phyloP scores from a whole-genome alignment of 768 basidiomycete species.

The Panaeolus papilionaceus region DNA sequence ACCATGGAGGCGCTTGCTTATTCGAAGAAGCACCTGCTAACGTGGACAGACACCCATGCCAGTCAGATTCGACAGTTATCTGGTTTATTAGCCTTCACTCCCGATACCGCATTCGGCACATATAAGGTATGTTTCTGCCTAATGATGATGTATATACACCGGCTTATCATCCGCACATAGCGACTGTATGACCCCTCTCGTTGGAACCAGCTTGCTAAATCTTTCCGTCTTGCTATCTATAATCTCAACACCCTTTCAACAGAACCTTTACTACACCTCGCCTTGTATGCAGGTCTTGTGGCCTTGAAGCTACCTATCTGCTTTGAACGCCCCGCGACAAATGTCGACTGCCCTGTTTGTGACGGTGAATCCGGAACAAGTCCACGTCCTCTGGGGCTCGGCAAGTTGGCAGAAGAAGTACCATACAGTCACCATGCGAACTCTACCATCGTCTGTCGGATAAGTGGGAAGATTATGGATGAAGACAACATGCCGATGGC shows the following conservation, averaged over 20 bases:
- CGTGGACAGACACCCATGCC: slow-evolving; percentile 86
- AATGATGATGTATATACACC: slow-evolving; percentile 3
- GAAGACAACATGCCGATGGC: slow-evolving; percentile 93
- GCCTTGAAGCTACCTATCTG: slow-evolving; percentile 91
- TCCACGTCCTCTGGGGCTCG: slow-evolving; percentile 57
- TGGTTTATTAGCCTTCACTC: slow-evolving; percentile 75
- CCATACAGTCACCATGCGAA: slow-evolving; percentile 95
- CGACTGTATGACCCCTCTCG: slow-evolving; percentile 82
- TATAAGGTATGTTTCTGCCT: slow-evolving; percentile 68
- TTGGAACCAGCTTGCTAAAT: slow-evolving; percentile 76
- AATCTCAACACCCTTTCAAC: slow-evolving; percentile 87
- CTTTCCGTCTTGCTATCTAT: slow-evolving; percentile 89
- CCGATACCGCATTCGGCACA: slow-evolving; percentile 72
- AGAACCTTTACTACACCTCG: slow-evolving; percentile 85
- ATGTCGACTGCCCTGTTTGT: slow-evolving; percentile 93
- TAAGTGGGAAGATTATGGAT: slow-evolving; percentile 95
- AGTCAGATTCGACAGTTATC: slow-evolving; percentile 79
- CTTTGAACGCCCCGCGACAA: slow-evolving; percentile 64
- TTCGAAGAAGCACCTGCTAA: slow-evolving; percentile 76
- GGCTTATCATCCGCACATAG: slow-evolving; percentile 44
- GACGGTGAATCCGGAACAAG: slow-evolving; percentile 56
- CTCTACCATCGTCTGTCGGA: slow-evolving; percentile 91
- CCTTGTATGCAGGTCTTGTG: slow-evolving; percentile 90
- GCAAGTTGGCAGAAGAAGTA: slow-evolving; percentile 81
- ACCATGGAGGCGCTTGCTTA: slow-evolving; percentile 83